phyloP scores from a whole-genome alignment of 345 rosid genomes.

The Gossypium mustelinum region DNA sequence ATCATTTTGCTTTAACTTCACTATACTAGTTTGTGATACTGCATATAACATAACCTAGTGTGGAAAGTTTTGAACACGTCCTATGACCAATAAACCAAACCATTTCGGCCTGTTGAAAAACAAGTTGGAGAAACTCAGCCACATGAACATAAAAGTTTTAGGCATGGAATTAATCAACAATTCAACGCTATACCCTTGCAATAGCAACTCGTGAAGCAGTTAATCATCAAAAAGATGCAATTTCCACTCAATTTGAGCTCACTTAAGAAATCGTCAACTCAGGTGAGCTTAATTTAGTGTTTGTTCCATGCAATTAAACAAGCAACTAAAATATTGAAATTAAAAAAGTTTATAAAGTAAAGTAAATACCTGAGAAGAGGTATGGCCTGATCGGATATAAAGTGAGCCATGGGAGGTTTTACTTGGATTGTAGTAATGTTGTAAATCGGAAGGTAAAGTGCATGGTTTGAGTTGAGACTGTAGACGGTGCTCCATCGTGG shows the following conservation, averaged over 20 bases:
- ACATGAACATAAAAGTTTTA: neutral
- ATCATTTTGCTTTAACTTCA: neutral
- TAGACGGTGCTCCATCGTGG: constrained; percentile 61
- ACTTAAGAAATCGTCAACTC: neutral
- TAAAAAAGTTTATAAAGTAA: neutral
- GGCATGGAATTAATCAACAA: constrained; percentile 2
- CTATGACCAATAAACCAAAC: neutral
- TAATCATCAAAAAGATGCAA: neutral
- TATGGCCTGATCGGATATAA: constrained; percentile 51
- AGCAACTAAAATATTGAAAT: neutral
- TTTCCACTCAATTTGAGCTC: neutral
- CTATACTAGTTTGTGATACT: too few species aligned
- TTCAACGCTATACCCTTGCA: neutral
- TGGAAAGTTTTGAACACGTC: too few species aligned
- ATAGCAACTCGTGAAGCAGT: neutral
- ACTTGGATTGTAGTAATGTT: constrained; percentile 43
- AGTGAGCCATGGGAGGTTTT: constrained; percentile 62
- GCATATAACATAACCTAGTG: too few species aligned
- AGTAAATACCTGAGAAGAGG: constrained; percentile 42
- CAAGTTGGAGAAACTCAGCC: neutral
- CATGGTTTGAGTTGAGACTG: constrained; percentile 53
- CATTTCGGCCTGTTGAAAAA: too few species aligned
- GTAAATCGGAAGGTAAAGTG: constrained; percentile 57
- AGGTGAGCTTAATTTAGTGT: neutral
- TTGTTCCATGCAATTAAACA: neutral